A percentile compares a stretch with the other conserved stretches of the same genome.
phyloP scores from a whole-genome alignment of 148 eudicot genomes.

The Arctostaphylos glauca region DNA sequence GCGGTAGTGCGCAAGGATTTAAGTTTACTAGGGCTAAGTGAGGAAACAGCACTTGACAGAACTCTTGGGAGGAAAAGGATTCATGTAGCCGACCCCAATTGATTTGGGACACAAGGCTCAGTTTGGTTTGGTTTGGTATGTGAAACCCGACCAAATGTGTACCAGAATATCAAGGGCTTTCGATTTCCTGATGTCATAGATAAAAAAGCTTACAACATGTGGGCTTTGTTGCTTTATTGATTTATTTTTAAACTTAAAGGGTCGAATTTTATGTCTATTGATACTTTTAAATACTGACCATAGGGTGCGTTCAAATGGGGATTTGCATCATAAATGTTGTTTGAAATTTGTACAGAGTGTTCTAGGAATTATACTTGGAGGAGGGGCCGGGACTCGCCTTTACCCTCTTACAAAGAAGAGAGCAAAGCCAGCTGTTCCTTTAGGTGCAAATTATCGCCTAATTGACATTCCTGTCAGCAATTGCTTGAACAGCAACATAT shows the following conservation, averaged over 20 bases:
- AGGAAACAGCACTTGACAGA: too few relatives aligned
- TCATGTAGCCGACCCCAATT: too few relatives aligned
- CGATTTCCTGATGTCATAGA: background rate
- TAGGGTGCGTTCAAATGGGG: background rate
- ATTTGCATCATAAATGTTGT: background rate
- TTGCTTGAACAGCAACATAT: conserved; percentile 85
- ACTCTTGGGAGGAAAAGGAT: too few relatives aligned
- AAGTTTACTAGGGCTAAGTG: too few relatives aligned
- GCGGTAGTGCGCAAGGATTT: too few relatives aligned
- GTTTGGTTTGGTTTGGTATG: too few relatives aligned
- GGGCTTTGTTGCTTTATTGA: background rate
- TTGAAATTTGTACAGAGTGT: conserved; percentile 59
- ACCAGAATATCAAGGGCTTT: background rate
- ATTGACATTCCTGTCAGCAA: conserved; percentile 96
- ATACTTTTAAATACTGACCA: background rate
- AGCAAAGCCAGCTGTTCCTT: conserved; percentile 93
- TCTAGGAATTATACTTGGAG: conserved; percentile 96
- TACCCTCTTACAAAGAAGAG: conserved; percentile 92
- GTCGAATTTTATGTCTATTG: background rate
- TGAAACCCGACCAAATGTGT: conserved; percentile 2
- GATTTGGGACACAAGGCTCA: too few relatives aligned
- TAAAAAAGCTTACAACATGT: background rate
- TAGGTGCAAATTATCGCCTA: conserved; percentile 87
- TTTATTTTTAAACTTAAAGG: background rate
- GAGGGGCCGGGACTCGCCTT: conserved; percentile 97